Evolutionary conservation across 148 eudicot species (phyloP).

Genomic region (Camellia sinensis): DNA sequence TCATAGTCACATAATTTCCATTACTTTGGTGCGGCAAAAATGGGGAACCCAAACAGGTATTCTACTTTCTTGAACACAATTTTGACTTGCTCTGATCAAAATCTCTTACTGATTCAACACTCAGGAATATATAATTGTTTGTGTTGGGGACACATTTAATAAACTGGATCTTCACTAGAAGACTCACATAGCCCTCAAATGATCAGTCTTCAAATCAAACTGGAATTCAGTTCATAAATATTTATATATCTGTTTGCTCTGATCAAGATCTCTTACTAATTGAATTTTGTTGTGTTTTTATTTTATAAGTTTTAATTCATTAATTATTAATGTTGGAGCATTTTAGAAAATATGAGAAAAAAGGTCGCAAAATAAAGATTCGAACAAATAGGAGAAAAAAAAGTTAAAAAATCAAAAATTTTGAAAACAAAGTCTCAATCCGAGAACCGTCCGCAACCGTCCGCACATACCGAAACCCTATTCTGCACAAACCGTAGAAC

Average conservation of each 20-base stretch:
- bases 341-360: too few relatives aligned
- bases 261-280: too few relatives aligned
- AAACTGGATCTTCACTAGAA: neutral
- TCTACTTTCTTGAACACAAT: neutral
- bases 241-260: neutral
- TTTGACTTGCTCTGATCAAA: neutral
- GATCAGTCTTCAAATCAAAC: neutral
- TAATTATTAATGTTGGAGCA: too few relatives aligned
- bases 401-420: too few relatives aligned
- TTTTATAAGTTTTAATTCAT: too few relatives aligned
- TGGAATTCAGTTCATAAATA: neutral
- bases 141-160: neutral
- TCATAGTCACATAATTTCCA: slow-evolving; percentile 86
- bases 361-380: too few relatives aligned
- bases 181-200: neutral
- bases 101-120: neutral
- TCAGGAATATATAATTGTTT: neutral
- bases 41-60: slow-evolving; percentile 87
- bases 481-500: too few relatives aligned
- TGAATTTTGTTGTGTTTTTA: too few relatives aligned
- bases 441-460: too few relatives aligned
- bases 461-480: too few relatives aligned
- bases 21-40: slow-evolving; percentile 92
- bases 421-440: too few relatives aligned
- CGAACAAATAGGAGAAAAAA: too few relatives aligned